Evolutionary conservation across 176 grass and related monocot genomes (phyloP).

Genomic region (Secale cereale): DNA sequence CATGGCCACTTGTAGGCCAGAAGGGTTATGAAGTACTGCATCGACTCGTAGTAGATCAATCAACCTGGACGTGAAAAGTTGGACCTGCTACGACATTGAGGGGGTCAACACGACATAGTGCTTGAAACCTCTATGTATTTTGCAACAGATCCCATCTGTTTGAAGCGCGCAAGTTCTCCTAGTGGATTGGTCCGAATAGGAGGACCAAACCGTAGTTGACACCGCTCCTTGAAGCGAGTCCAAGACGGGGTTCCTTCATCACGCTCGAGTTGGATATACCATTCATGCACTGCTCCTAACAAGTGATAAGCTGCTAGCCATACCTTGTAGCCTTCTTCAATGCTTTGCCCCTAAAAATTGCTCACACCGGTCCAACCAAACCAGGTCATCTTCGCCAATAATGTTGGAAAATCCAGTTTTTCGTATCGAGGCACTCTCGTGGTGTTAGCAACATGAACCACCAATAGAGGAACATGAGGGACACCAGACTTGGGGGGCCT

Average conservation of each 20-base stretch:
- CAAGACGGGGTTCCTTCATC: too few relatives aligned
- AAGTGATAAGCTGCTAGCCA: too few relatives aligned
- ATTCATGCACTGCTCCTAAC: too few relatives aligned
- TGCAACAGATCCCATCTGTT: neutral
- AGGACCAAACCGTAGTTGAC: too few relatives aligned
- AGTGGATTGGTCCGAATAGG: too few relatives aligned
- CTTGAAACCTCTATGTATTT: neutral
- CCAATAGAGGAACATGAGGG: neutral
- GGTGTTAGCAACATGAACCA: neutral
- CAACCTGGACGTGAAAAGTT: neutral
- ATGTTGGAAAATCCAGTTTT: neutral
- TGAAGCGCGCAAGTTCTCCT: too few relatives aligned
- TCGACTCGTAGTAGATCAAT: neutral
- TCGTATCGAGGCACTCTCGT: neutral
- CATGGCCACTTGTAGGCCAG: neutral
- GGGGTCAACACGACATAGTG: neutral
- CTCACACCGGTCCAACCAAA: neutral
- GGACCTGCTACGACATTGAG: neutral
- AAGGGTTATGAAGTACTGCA: neutral
- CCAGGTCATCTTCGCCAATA: neutral
- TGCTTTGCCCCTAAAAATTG: neutral
- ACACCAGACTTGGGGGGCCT: neutral
- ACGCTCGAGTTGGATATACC: too few relatives aligned
- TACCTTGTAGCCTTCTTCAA: too few relatives aligned
- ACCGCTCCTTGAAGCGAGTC: too few relatives aligned